A percentile compares a stretch with the other conserved stretches of the same genome.
Conservation (phyloP, 441 rosid genomes). For the Isatis lusitanica region DNA sequence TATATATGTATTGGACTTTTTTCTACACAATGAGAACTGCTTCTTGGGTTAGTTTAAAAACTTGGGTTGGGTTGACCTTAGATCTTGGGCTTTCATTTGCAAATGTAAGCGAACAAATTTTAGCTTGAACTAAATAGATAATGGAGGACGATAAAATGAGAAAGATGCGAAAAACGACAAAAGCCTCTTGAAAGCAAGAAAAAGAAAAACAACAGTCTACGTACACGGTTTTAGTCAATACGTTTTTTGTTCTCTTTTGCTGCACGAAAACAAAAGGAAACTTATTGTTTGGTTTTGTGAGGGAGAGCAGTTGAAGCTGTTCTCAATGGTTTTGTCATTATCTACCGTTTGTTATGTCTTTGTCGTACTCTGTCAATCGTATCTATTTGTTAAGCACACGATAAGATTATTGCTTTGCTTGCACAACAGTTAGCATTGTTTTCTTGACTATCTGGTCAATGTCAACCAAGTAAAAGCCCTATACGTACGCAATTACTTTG, state of each 20-base stretch:
- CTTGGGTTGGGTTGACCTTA: background rate
- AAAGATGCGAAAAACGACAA: no score
- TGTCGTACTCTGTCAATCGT: conserved; percentile 23
- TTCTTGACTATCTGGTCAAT: conserved; percentile 16
- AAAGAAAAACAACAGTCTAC: background rate
- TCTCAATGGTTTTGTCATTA: conserved; percentile 30
- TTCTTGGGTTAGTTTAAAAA: background rate
- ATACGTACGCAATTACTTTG: background rate
- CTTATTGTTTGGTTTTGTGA: conserved; percentile 16
- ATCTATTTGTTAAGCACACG: conserved; percentile 25
- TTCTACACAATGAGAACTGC: background rate
- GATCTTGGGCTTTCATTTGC: background rate
- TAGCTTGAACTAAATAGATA: background rate
- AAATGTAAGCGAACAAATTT: background rate
- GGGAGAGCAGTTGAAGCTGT: conserved; percentile 35
- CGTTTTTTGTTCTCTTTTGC: background rate
- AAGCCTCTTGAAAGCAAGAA: no score
- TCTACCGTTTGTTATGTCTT: conserved; percentile 8
- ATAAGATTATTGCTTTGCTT: conserved; percentile 8
- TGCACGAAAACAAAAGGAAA: conserved; percentile 13
- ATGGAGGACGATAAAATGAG: no score
- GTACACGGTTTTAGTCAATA: background rate
- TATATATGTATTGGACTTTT: background rate
- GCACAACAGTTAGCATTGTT: background rate
- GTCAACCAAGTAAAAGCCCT: conserved; percentile 21